Percentiles rank a stretch among this genome's conserved stretches.
These are phyloP conservation scores for Maudiozyma serrabonitensis DNA, from an alignment of 805 yeast genomes.

Conservation along the genomic window DNA sequence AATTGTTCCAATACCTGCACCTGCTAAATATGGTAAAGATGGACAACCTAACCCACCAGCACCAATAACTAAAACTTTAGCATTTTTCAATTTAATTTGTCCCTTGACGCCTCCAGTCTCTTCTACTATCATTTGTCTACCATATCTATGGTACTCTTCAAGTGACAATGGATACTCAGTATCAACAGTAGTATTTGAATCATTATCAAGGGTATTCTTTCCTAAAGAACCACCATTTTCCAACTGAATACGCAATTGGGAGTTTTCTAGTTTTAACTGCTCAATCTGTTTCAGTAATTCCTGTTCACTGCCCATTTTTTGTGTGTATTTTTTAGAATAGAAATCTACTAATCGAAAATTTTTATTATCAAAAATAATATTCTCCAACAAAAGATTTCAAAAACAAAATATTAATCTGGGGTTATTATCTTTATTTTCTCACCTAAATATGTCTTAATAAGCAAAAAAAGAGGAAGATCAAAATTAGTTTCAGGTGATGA, in stretches of 20 bases:
- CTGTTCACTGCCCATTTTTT: slow-evolving; percentile 1
- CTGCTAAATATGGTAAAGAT: slow-evolving; percentile 71
- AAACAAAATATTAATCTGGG: no score
- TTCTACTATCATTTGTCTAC: slow-evolving; percentile 92
- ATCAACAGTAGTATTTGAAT: no score
- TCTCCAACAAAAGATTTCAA: no score
- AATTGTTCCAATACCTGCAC: slow-evolving; percentile 77
- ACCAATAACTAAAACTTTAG: slow-evolving; percentile 72
- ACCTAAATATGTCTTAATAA: background rate
- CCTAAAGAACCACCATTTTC: background rate
- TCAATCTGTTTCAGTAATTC: slow-evolving; percentile 20
- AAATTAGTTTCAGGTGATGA: background rate
- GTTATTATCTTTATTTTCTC: no score
- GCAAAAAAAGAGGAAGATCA: background rate
- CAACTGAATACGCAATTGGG: slow-evolving; percentile 12
- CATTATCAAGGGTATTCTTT: no score
- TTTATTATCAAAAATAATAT: no score
- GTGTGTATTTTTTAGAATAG: no score
- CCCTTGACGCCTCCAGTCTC: slow-evolving; percentile 46
- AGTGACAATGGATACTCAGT: slow-evolving; percentile 26
- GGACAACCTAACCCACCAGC: slow-evolving; percentile 98
- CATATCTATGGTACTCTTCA: slow-evolving; percentile 76
- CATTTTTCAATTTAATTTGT: slow-evolving; percentile 48
- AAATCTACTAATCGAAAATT: no score
- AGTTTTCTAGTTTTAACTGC: slow-evolving; percentile 22